A percentile compares a stretch with the other conserved stretches of the same genome.
These are phyloP conservation scores for Macadamia integrifolia DNA, from an alignment of 164 flowering plant genomes.

Conservation along the genomic window DNA sequence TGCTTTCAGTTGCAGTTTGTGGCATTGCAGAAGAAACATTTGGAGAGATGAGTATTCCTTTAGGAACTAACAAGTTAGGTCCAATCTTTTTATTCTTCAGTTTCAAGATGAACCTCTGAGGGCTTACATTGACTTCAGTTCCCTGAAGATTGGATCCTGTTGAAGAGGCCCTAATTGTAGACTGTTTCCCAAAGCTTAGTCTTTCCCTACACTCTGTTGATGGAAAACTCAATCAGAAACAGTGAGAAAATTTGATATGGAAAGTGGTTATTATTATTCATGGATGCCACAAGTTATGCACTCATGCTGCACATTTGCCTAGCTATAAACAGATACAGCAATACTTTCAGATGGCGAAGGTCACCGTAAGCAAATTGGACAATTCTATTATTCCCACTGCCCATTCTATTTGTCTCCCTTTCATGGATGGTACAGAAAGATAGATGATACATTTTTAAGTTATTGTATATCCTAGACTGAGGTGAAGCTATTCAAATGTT, in stretches of 20 bases:
- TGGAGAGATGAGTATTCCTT: constrained; percentile 37
- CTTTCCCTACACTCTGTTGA: constrained; percentile 30
- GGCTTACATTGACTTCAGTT: constrained; percentile 11
- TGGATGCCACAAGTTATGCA: background rate
- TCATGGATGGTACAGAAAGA: too few relatives aligned
- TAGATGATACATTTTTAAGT: too few relatives aligned
- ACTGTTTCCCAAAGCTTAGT: constrained; percentile 23
- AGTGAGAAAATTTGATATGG: too few relatives aligned
- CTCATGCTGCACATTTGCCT: background rate
- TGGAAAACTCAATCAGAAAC: background rate
- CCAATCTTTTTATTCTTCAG: constrained; percentile 18
- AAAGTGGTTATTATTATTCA: background rate
- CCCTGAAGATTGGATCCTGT: constrained; percentile 19
- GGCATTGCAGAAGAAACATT: too few relatives aligned
- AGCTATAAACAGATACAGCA: background rate
- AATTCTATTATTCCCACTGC: background rate
- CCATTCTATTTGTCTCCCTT: background rate
- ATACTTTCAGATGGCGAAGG: background rate
- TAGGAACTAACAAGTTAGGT: constrained; percentile 14
- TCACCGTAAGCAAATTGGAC: background rate
- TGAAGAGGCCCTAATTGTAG: constrained; percentile 15
- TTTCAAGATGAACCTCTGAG: constrained; percentile 18
- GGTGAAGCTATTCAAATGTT: too few relatives aligned
- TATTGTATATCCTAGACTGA: too few relatives aligned
- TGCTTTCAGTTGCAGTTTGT: constrained; percentile 20